phyloP scores from a whole-genome alignment of 2,329 filamentous ascomycete species.

The Sordariomycetes sp. region DNA sequence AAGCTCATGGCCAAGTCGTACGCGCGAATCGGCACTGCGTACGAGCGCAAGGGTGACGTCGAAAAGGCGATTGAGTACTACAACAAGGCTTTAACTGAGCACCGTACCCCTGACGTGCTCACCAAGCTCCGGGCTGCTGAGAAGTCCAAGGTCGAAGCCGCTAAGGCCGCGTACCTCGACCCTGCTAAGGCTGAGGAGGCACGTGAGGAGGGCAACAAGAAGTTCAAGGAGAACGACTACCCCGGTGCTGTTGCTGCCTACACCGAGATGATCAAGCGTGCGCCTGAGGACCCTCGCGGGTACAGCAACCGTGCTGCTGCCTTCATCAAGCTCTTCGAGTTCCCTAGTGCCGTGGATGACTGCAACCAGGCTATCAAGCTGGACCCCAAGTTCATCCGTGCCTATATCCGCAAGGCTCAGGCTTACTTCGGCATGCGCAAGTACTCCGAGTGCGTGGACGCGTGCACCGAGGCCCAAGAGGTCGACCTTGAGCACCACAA shows the following conservation, averaged over 20 bases:
- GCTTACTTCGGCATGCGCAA: slow-evolving; percentile 96
- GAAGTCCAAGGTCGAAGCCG: slow-evolving; percentile 70
- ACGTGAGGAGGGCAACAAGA: slow-evolving; percentile 86
- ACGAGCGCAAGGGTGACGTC: slow-evolving; percentile 83
- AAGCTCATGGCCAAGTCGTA: slow-evolving; percentile 99
- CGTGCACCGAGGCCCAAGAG: slow-evolving; percentile 69
- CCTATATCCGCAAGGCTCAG: slow-evolving; percentile 94
- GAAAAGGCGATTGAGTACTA: slow-evolving; percentile 77
- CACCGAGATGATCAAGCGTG: slow-evolving; percentile 92
- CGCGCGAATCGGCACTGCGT: slow-evolving; percentile 84
- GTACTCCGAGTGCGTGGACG: slow-evolving; percentile 90
- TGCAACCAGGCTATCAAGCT: slow-evolving; percentile 86
- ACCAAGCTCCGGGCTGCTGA: slow-evolving; percentile 87
- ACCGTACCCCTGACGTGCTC: slow-evolving; percentile 89
- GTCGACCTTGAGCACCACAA: slow-evolving; percentile 62
- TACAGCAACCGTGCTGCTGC: slow-evolving; percentile 97
- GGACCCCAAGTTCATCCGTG: slow-evolving; percentile 86
- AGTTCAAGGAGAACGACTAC: slow-evolving; percentile 96
- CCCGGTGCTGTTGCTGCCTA: slow-evolving; percentile 91
- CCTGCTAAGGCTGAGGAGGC: slow-evolving; percentile 91
- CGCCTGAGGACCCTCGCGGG: slow-evolving; percentile 83
- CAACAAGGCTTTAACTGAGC: slow-evolving; percentile 89
- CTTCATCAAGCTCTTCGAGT: slow-evolving; percentile 92
- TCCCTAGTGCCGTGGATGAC: slow-evolving; percentile 87
- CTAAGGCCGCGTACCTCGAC: slow-evolving; percentile 76